Conservation (phyloP, 192 early-diverging fungal genomes). For the Gaertneriomyces semiglobifer region DNA sequence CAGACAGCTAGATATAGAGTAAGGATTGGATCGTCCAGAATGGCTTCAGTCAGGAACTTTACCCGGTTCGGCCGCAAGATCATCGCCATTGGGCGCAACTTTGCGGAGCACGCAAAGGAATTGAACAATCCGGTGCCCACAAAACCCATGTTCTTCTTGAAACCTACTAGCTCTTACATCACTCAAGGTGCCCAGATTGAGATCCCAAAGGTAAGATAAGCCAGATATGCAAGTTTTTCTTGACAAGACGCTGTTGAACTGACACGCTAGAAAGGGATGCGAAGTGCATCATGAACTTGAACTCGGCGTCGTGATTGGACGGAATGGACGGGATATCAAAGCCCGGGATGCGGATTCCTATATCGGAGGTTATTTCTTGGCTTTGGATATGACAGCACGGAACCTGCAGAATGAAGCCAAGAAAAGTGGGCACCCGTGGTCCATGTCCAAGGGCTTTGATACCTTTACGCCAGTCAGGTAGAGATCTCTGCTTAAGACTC, state of each 20-base stretch:
- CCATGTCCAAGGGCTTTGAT: slow-evolving; percentile 89
- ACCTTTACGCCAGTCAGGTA: slow-evolving; percentile 89
- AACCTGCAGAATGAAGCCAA: slow-evolving; percentile 85
- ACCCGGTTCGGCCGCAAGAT: slow-evolving; percentile 71
- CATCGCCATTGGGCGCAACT: slow-evolving; percentile 91
- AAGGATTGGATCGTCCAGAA: not conserved
- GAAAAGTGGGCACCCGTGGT: slow-evolving; percentile 83
- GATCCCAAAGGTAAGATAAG: slow-evolving; percentile 69
- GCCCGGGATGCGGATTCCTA: slow-evolving; percentile 55
- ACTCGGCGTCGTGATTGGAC: slow-evolving; percentile 87
- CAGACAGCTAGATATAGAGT: too few species aligned
- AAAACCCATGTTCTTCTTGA: slow-evolving; percentile 89
- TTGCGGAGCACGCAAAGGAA: slow-evolving; percentile 90
- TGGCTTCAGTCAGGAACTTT: slow-evolving; percentile 23
- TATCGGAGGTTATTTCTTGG: slow-evolving; percentile 71
- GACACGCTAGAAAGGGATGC: not conserved
- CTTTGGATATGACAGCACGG: slow-evolving; percentile 89
- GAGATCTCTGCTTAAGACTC: not conserved
- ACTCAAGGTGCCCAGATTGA: slow-evolving; percentile 57
- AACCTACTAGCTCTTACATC: slow-evolving; percentile 83
- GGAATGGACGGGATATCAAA: slow-evolving; percentile 68
- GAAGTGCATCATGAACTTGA: slow-evolving; percentile 58
- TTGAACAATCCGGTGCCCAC: slow-evolving; percentile 87
- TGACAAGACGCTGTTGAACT: not conserved
- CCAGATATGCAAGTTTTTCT: slow-evolving; percentile 75